Evolutionary conservation across 371 early-diverging fungal genomes (phyloP), one percentile per base, ranked within the genome.

Genomic region (Zychaea mexicana): DNA sequence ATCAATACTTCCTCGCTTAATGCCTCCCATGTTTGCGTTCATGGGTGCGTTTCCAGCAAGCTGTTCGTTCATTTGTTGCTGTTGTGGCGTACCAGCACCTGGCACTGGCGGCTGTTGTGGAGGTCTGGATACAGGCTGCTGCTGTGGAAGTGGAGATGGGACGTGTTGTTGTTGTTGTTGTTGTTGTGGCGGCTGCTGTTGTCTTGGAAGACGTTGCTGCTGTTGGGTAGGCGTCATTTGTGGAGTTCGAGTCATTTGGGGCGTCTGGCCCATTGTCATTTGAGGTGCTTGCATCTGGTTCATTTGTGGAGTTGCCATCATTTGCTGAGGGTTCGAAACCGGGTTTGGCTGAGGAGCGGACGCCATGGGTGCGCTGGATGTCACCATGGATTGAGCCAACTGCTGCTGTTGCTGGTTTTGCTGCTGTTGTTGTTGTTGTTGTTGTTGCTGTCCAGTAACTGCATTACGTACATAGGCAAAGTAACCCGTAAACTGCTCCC

Each of bases 401-500:
- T 32, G 56, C 8, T 42, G 52, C 36, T 58, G 62, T 19, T 58
- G 62, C 38, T 53, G 64, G 21, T 67, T 64, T 19, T 65, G 64
- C 49, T 19, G 58, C 19, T 62, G 57, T 28, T 32, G 65, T 63
- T 57, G 57, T n/a, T 59, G 68, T 42, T 68, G 76, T 38, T 69
- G 74, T 15, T 70, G 67, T 21, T 69, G 66, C 22, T 52, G 49
- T 12, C 45, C 46, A 36, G 56, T 31, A n/a, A 67, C 67, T 12
- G 30, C 26, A 52, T 68, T 77, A 47, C 72, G 64, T 4, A 83
- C 72, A 72, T 72, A 87, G 12, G 67, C 42, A 58, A 85, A 82
- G 42, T 83, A 87, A 0, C 79, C 71, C 38, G 65, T 76, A 24
- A 87, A 74, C 24, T 84, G 84, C 0, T 85, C 83, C 36, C 71